Percentiles rank a stretch among this genome's conserved stretches.
Evolutionary conservation across 768 basidiomycete genomes (phyloP).

Genomic region (Suillus paluster): DNA sequence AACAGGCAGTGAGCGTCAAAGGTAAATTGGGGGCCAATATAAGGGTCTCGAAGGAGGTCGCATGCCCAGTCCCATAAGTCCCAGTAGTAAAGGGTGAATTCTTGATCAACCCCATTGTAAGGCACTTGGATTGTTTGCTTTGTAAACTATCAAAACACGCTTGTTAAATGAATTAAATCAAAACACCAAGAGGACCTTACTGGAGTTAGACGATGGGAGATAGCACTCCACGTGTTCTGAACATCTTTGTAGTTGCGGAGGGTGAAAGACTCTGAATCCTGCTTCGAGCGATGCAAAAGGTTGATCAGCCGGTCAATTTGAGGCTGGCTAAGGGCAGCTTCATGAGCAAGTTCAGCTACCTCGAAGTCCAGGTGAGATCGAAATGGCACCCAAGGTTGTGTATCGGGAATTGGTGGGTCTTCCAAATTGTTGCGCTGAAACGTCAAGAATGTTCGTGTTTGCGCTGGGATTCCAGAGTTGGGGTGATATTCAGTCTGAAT

Average conservation of each 20-base stretch:
- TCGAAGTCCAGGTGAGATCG: conserved; percentile 11
- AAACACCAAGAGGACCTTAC: not conserved
- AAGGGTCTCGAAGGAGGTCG: conserved; percentile 1
- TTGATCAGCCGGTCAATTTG: conserved; percentile 3
- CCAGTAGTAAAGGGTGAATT: conserved; percentile 5
- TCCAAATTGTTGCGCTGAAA: too few relatives aligned
- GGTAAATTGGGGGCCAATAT: conserved; percentile 19
- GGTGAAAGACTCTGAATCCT: conserved; percentile 3
- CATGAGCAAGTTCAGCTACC: conserved; percentile 9
- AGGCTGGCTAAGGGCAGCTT: conserved; percentile 1
- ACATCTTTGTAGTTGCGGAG: conserved; percentile 6
- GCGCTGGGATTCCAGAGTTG: too few relatives aligned
- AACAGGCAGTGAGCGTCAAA: conserved; percentile 38
- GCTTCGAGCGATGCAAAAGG: not conserved
- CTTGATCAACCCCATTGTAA: not conserved
- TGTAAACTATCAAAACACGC: conserved; percentile 3
- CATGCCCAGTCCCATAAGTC: conserved; percentile 9
- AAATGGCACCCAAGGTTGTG: conserved; percentile 11
- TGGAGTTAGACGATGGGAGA: conserved; percentile 3
- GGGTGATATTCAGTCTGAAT: too few relatives aligned
- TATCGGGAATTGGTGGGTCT: too few relatives aligned
- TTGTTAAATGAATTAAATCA: not conserved
- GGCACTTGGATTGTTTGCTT: not conserved
- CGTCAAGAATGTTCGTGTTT: too few relatives aligned
- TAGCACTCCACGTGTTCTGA: not conserved